Conservation (phyloP, 2,329 filamentous ascomycete genomes). For the Stylonectria norvegica region DNA sequence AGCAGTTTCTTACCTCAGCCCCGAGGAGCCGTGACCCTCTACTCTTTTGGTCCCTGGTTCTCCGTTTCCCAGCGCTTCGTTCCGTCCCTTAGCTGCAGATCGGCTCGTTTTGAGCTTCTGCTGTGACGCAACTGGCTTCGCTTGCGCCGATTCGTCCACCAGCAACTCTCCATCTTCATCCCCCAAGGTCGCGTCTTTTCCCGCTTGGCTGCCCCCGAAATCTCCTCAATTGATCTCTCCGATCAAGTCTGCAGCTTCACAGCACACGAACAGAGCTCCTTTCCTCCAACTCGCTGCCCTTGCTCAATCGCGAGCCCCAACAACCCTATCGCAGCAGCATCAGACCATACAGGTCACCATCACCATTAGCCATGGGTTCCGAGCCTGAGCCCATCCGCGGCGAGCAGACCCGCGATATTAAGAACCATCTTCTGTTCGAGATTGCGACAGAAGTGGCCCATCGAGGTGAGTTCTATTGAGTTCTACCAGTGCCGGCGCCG, state of each 20-base stretch:
- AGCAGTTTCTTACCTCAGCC: too few species aligned
- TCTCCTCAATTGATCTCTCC: constrained; percentile 24
- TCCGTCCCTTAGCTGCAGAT: constrained; percentile 18
- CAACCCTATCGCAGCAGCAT: constrained; percentile 7
- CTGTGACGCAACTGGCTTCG: constrained; percentile 26
- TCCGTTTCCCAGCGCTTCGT: too few species aligned
- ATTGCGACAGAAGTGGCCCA: constrained; percentile 96
- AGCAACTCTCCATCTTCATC: constrained; percentile 21
- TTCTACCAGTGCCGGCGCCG: too few species aligned
- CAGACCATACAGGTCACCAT: constrained; percentile 19
- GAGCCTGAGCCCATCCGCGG: constrained; percentile 29
- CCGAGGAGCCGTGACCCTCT: too few species aligned
- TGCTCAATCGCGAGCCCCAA: constrained; percentile 9
- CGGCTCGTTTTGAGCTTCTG: constrained; percentile 18
- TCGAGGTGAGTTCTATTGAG: constrained; percentile 69
- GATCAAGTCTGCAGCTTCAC: constrained; percentile 24
- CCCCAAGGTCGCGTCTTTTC: constrained; percentile 20
- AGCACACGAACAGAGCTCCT: constrained; percentile 12
- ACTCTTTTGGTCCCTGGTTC: too few species aligned
- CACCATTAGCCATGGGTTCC: constrained; percentile 41
- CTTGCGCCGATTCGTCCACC: constrained; percentile 19
- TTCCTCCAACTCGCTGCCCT: constrained; percentile 7
- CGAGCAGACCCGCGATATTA: constrained; percentile 66
- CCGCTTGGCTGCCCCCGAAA: constrained; percentile 20
- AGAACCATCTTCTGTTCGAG: constrained; percentile 95